These are phyloP conservation scores for Hypomontagnella monticulosa DNA, from an alignment of 495 filamentous ascomycete genomes.

Conservation along the genomic window DNA sequence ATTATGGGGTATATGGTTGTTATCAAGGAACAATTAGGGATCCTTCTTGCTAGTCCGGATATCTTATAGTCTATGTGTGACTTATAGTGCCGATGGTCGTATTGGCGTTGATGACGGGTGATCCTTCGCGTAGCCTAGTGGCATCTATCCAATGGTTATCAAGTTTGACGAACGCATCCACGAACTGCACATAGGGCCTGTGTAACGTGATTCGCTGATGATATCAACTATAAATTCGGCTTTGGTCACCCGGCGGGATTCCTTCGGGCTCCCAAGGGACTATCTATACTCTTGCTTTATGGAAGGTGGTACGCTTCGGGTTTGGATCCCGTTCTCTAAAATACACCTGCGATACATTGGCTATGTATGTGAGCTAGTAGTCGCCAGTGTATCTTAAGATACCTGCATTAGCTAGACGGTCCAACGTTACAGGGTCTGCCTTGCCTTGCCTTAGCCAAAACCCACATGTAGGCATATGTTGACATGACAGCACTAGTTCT, in stretches of 20 bases:
- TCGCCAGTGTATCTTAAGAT: background rate
- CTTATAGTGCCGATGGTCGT: background rate
- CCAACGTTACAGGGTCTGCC: conserved; percentile 8
- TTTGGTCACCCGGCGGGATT: conserved; percentile 9
- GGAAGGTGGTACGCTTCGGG: conserved; percentile 16
- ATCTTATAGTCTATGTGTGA: background rate
- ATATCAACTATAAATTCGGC: conserved; percentile 5
- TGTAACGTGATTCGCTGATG: background rate
- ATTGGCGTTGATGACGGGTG: background rate
- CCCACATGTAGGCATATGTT: background rate
- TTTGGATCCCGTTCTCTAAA: conserved; percentile 8
- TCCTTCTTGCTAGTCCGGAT: background rate
- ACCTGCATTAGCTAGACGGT: conserved; percentile 2
- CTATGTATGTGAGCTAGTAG: background rate
- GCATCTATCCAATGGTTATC: background rate
- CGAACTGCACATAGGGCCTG: background rate
- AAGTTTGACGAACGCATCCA: background rate
- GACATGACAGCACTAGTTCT: background rate
- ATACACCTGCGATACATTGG: background rate
- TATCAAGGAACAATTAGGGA: background rate
- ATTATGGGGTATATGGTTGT: background rate
- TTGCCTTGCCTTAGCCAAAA: background rate
- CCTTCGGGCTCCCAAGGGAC: background rate
- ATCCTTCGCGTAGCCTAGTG: conserved; percentile 9
- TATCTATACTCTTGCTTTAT: conserved; percentile 7